These are phyloP conservation scores for Solanum corneliomulleri DNA, from an alignment of 257 asterid species.

Conservation along the genomic window DNA sequence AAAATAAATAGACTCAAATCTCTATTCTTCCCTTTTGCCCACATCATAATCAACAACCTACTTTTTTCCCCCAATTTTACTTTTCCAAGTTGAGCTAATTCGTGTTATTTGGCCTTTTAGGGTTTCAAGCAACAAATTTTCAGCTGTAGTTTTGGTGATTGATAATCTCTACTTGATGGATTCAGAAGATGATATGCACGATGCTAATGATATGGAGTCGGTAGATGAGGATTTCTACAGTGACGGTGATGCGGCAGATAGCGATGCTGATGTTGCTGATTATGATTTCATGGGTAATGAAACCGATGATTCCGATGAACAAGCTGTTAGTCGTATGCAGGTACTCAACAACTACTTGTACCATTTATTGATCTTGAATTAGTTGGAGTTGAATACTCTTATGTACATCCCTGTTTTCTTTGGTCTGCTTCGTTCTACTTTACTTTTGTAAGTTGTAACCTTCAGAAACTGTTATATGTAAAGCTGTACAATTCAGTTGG, in stretches of 20 bases:
- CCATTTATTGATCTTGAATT: background rate
- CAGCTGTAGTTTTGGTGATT: background rate
- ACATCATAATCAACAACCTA: background rate
- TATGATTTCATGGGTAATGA: constrained; percentile 51
- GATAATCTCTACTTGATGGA: constrained; percentile 32
- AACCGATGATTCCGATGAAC: constrained; percentile 51
- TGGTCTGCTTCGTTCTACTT: background rate
- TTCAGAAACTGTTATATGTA: background rate
- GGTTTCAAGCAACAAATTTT: background rate
- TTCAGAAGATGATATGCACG: constrained; percentile 94
- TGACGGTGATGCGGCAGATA: constrained; percentile 41
- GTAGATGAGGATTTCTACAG: constrained; percentile 65
- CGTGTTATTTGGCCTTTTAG: background rate
- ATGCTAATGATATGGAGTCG: constrained; percentile 69
- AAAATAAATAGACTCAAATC: background rate
- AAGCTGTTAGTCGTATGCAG: constrained; percentile 54
- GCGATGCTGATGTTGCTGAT: constrained; percentile 46
- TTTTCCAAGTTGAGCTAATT: background rate
- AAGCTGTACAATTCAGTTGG: background rate
- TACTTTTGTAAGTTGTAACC: background rate
- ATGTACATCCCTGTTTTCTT: background rate
- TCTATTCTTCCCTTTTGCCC: background rate
- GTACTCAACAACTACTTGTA: constrained; percentile 5
- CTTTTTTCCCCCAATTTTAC: background rate
- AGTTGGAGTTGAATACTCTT: background rate